These are phyloP conservation scores for Rosellinia necatrix DNA, from an alignment of 2,329 filamentous ascomycete genomes.

Conservation along the genomic window DNA sequence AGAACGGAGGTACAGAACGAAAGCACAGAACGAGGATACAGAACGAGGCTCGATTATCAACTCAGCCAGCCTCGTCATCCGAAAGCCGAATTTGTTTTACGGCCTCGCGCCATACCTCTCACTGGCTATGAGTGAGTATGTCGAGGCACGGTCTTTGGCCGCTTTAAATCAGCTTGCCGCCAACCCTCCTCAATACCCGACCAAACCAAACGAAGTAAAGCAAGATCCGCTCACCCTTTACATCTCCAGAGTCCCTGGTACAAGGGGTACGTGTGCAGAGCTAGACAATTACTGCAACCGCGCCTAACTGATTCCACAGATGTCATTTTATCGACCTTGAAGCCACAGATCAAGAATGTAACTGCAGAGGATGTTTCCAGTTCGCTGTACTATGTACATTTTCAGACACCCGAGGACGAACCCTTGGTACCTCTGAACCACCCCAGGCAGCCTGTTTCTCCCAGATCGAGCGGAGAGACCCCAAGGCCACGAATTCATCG, in stretches of 20 bases:
- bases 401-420: conserved; percentile 66
- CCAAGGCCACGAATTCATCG: conserved; percentile 51
- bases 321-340: conserved; percentile 88
- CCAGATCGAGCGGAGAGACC: conserved; percentile 52
- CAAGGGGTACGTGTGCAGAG: conserved; percentile 65
- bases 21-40: no score
- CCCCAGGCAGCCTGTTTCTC: conserved; percentile 39
- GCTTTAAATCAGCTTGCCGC: conserved; percentile 79
- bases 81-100: not conserved
- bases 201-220: conserved; percentile 71
- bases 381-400: conserved; percentile 89
- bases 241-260: conserved; percentile 90
- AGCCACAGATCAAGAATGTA: conserved; percentile 86
- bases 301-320: conserved; percentile 55
- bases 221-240: conserved; percentile 81
- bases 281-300: conserved; percentile 6
- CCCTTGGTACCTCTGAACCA: conserved; percentile 41
- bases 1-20: no score
- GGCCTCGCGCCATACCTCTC: not conserved
- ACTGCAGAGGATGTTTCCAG: conserved; percentile 84
- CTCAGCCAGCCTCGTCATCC: not conserved
- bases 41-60: no score
- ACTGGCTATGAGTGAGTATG: conserved; percentile 43
- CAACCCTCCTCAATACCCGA: conserved; percentile 84
- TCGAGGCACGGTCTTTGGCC: conserved; percentile 85